Evolutionary conservation across 345 rosid genomes (phyloP).

Genomic region (Pistacia vera): DNA sequence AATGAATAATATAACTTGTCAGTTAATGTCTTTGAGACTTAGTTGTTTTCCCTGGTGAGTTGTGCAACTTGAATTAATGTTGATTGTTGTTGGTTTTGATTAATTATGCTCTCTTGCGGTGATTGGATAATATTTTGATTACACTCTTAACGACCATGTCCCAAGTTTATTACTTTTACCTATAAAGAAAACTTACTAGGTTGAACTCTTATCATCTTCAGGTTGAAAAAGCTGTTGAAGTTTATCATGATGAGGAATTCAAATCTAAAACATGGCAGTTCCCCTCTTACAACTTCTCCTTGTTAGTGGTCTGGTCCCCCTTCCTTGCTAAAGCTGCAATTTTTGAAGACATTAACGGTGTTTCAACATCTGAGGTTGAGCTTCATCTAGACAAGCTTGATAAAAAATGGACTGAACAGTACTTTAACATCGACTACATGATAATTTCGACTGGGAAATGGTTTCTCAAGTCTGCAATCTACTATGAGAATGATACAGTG

Average conservation of each 20-base stretch:
- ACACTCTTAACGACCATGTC: not conserved
- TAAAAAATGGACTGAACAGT: conserved; percentile 59
- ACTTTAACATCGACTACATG: conserved; percentile 58
- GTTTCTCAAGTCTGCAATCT: conserved; percentile 87
- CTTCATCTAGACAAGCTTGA: conserved; percentile 84
- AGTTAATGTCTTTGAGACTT: not conserved
- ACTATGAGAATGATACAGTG: conserved; percentile 62
- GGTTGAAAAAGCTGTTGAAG: conserved; percentile 77
- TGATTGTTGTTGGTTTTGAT: not conserved
- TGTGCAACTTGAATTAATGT: not conserved
- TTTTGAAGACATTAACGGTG: conserved; percentile 86
- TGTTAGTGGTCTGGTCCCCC: conserved; percentile 89
- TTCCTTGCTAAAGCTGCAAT: conserved; percentile 86
- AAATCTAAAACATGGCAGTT: conserved; percentile 81
- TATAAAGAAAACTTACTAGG: not conserved
- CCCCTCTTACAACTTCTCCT: conserved; percentile 60
- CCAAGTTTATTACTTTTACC: not conserved
- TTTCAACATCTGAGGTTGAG: conserved; percentile 74
- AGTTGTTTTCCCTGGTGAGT: not conserved
- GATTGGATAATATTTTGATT: no score
- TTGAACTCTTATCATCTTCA: conserved; percentile 23
- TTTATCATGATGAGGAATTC: conserved; percentile 82
- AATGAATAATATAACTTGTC: not conserved
- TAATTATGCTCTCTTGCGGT: not conserved
- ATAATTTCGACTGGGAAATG: conserved; percentile 95